Base-by-base conservation (phyloP, 2,329 filamentous ascomycete genomes). In the Purpureocillium takamizusanense region DNA sequence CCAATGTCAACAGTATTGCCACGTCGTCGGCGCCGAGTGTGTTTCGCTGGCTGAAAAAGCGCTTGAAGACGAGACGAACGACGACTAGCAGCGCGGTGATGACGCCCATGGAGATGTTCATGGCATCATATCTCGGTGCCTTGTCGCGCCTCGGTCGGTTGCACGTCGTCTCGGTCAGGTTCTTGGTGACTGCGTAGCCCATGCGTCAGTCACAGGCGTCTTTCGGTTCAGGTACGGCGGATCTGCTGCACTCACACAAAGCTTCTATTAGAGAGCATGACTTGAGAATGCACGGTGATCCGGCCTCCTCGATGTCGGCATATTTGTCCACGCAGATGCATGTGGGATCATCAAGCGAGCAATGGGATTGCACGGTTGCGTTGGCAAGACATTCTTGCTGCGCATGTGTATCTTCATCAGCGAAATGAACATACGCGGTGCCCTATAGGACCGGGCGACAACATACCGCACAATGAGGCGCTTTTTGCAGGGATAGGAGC, bases 301-400 rank as follows among this genome's bases (percentile, higher is more conserved):
- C 47, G 27, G 41, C 33, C 25, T 44, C 29, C 28, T 50, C 45
- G 28, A 57, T 47, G 18, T 35, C 14, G n/a, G 13, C 17, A 14
- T 35, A 40, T 15, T 47, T 45, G 45, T 49, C 49, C 35, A 53
- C 46, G n/a, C 67, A 72, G 47, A 67, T 70, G 30, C 41, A 42
- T 25, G 36, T 31, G 11, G 34, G n/a, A 35, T 42, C 41, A 7
- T 15, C 4, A n/a, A 25, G 13, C 4, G 37, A 30, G 27, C 41
- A 42, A 46, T 51, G 55, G 21, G 21, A 25, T 25, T 25, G 21
- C 10, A 25, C 10, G 5, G 21, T 25, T 10, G 21, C 21, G 21
- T 25, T 25, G 6, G 21, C 21, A 10, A 25, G 21, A 25, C 21
- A 25, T 25, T 10, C 21, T 25, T 25, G 21, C 21, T 25, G 21